Base-by-base conservation (phyloP, 2,329 filamentous ascomycete genomes). In the Cladophialophora bantiana region DNA sequence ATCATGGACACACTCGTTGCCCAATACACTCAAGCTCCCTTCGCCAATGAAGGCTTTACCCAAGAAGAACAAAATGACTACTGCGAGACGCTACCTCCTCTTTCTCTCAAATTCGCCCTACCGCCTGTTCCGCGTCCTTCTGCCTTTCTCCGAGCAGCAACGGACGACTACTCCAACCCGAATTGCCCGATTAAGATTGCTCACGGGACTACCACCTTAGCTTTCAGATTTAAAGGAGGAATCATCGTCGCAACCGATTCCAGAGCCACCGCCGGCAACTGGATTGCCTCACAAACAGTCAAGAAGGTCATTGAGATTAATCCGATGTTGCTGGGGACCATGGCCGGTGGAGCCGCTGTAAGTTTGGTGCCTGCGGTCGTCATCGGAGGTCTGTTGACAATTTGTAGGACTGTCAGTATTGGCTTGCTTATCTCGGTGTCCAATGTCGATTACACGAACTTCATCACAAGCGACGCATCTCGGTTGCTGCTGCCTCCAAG, bases 301-400 rank as follows among this genome's bases (percentile, higher is more conserved):
- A 99, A 99, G 89, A 99, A 99, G 87, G 95, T 99, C 74, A 98
- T 99, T 78, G 93, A 97, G 86, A 97, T 97, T 85, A 97, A 97
- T 85, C 92, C 86, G 81, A 91, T 90, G 81, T 86, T 99, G 81
- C 83, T 99, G 76, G 95, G 95, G 72, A 99, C 95, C 74, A 97
- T 99, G 94, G 95, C 95, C 70, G 95, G 95, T 81, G 95, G 95
- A 82, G 95, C 95, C 77, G 95, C 95, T 80, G 88, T 90, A 82
- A 78, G 87, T 81, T 68, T 4, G 40, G 53, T 32, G 7, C 34
- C 18, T 20, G 12, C 36, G 32, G 32, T 9, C 34, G 31, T 20
- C 15, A 38, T 13, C n/a, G 12, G 38, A 48, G 4, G 36, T 48
- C n/a, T 53, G 53, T 77, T 73, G 57, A 65, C 53, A 18, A 15